Evolutionary conservation across 805 yeast genomes (phyloP).

Genomic region (Candida vaughaniae): DNA sequence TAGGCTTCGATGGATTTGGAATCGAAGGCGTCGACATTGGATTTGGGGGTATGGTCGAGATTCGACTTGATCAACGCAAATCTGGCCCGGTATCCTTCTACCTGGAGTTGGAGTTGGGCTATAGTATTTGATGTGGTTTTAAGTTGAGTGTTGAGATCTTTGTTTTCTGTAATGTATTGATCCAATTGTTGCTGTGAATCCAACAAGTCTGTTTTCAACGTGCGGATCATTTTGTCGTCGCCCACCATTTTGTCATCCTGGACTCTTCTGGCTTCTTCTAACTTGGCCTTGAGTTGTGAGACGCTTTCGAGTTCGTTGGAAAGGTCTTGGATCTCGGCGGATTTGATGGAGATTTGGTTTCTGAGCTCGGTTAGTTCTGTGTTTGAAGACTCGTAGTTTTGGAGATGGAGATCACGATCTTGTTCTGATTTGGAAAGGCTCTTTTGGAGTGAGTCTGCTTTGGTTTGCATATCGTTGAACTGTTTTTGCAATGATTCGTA

Average conservation of each 20-base stretch:
- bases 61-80: background rate
- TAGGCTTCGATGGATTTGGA: too few species aligned
- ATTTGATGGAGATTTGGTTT: background rate
- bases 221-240: conserved; percentile 1
- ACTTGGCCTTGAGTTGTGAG: background rate
- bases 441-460: background rate
- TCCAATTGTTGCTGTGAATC: background rate
- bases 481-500: background rate
- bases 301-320: background rate
- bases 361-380: background rate
- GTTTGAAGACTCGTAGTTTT: background rate
- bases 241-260: conserved; percentile 7
- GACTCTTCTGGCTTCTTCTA: conserved; percentile 5
- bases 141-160: background rate
- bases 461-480: background rate
- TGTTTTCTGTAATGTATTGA: background rate
- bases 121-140: background rate
- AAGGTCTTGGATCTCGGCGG: background rate
- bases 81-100: background rate
- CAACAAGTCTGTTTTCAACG: background rate
- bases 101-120: background rate
- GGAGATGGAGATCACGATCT: background rate
- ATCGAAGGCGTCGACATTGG: too few species aligned
- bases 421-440: background rate
- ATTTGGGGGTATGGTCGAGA: background rate